Percentiles rank a stretch among this genome's conserved stretches.
Conservation (phyloP, 2,329 filamentous ascomycete genomes). For the Fusarium praegraminearum region DNA sequence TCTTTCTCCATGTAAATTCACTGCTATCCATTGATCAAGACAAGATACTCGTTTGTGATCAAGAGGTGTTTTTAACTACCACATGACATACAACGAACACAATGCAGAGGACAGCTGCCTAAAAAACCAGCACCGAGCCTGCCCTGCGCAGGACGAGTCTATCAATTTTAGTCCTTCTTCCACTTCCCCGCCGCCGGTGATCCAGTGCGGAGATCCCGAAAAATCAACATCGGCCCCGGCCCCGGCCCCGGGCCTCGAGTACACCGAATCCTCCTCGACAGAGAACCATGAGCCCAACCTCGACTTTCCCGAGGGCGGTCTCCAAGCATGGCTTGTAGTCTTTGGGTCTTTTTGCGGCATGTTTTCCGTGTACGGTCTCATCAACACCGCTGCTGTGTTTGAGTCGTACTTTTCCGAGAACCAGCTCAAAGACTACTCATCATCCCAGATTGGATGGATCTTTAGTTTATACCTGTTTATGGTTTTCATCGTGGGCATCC, state of each 20-base stretch:
- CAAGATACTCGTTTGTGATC: slow-evolving; percentile 14
- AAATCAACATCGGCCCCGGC: slow-evolving; percentile 7
- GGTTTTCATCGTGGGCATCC: slow-evolving; percentile 83
- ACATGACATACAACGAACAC: slow-evolving; percentile 30
- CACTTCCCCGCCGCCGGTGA: background rate
- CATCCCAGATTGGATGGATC: slow-evolving; percentile 85
- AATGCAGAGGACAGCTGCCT: slow-evolving; percentile 51
- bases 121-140: slow-evolving; percentile 44
- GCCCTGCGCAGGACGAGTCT: slow-evolving; percentile 18
- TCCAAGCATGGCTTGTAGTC: slow-evolving; percentile 76
- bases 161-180: slow-evolving; percentile 9
- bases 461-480: slow-evolving; percentile 85
- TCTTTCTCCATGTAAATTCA: slow-evolving; percentile 6
- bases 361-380: slow-evolving; percentile 72
- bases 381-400: slow-evolving; percentile 69
- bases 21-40: background rate
- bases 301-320: slow-evolving; percentile 68
- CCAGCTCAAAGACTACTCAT: slow-evolving; percentile 75
- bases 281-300: background rate
- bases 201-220: slow-evolving; percentile 14
- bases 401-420: slow-evolving; percentile 80
- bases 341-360: slow-evolving; percentile 76
- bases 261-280: slow-evolving; percentile 1
- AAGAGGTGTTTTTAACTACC: slow-evolving; percentile 3
- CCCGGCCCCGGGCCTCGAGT: slow-evolving; percentile 24